Evolutionary conservation across 1,284 basidiomycete species (phyloP).

Genomic region (Cryptococcus sp.): DNA sequence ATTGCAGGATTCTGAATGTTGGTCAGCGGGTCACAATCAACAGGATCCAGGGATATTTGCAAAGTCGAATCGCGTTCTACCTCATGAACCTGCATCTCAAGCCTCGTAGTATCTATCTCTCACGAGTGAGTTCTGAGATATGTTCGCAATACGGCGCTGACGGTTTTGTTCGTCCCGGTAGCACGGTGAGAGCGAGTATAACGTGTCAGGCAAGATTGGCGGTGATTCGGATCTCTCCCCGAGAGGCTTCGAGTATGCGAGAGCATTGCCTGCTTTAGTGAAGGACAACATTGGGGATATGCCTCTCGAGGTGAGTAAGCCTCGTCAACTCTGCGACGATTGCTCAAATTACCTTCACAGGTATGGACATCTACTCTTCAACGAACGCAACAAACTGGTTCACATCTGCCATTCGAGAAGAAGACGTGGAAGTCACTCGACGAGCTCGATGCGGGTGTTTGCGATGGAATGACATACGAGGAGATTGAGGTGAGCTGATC

Average conservation of each 20-base stretch:
- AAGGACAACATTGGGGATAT: conserved; percentile 84
- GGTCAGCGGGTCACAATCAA: conserved; percentile 81
- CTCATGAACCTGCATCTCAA: conserved; percentile 98
- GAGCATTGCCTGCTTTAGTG: conserved; percentile 81
- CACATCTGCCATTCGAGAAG: conserved; percentile 80
- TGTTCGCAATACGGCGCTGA: not conserved
- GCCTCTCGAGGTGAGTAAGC: conserved; percentile 65
- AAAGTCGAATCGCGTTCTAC: conserved; percentile 96
- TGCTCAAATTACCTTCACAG: conserved; percentile 41
- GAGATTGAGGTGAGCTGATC: conserved; percentile 78
- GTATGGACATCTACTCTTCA: conserved; percentile 97
- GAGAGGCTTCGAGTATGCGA: conserved; percentile 81
- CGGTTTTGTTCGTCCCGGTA: conserved; percentile 42
- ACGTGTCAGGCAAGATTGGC: conserved; percentile 95
- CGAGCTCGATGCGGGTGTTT: conserved; percentile 97
- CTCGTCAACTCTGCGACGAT: not conserved
- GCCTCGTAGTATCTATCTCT: conserved; percentile 94
- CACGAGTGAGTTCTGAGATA: conserved; percentile 65
- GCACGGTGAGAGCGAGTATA: conserved; percentile 98
- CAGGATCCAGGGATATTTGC: conserved; percentile 86
- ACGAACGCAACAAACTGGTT: conserved; percentile 89
- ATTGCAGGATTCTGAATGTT: conserved; percentile 84
- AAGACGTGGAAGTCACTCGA: conserved; percentile 98
- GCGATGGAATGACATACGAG: conserved; percentile 99
- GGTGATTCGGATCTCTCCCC: conserved; percentile 88